Evolutionary conservation across 495 filamentous ascomycete genomes (phyloP).

Genomic region (Aspergillus haitiensis): DNA sequence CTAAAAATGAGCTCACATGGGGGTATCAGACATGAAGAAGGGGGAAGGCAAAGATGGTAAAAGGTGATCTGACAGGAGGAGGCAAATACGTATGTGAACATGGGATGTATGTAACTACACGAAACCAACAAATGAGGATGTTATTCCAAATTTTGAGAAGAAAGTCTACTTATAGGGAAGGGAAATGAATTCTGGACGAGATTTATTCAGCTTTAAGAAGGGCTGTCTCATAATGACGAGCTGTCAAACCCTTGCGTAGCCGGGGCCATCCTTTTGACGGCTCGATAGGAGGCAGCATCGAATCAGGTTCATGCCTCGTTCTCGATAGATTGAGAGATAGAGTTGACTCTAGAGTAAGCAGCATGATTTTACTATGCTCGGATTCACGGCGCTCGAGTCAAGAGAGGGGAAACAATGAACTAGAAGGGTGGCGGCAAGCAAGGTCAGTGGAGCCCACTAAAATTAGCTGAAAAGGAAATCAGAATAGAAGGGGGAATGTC

Average conservation of each 20-base stretch:
- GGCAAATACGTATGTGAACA: slow-evolving; percentile 6
- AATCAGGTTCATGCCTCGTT: slow-evolving; percentile 22
- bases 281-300: slow-evolving; percentile 20
- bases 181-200: slow-evolving; percentile 12
- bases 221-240: slow-evolving; percentile 15
- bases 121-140: slow-evolving; percentile 12
- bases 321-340: slow-evolving; percentile 32
- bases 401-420: slow-evolving; percentile 14
- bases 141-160: slow-evolving; percentile 6
- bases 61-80: background rate
- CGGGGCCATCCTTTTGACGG: slow-evolving; percentile 20
- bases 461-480: slow-evolving; percentile 13
- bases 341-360: slow-evolving; percentile 30
- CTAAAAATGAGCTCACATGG: slow-evolving; percentile 2
- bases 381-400: slow-evolving; percentile 18
- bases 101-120: slow-evolving; percentile 22
- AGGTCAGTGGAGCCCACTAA: slow-evolving; percentile 23
- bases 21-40: slow-evolving; percentile 9
- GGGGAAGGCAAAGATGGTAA: slow-evolving; percentile 4
- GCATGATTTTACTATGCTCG: slow-evolving; percentile 20
- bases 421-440: slow-evolving; percentile 19
- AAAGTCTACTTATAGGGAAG: slow-evolving; percentile 10
- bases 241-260: slow-evolving; percentile 28
- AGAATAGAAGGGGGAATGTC: slow-evolving; percentile 9
- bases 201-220: slow-evolving; percentile 25